A percentile compares a stretch with the other conserved stretches of the same genome.
Evolutionary conservation across 192 early-diverging fungal genomes (phyloP).

Genomic region (Coemansia sp.): DNA sequence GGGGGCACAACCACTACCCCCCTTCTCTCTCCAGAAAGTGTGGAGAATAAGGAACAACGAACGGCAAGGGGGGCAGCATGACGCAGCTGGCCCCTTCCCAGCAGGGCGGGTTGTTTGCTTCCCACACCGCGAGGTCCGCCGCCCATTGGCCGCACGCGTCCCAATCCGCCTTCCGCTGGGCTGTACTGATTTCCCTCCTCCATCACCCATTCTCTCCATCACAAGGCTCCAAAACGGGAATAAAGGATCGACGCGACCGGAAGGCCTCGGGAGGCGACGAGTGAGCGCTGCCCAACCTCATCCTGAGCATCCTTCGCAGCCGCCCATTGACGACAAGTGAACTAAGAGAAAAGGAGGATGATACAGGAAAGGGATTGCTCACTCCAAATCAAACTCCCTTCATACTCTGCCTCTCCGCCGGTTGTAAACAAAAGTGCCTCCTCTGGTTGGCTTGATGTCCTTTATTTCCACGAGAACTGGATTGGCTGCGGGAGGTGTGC

Average conservation of each 20-base stretch:
- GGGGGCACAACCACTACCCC: neutral
- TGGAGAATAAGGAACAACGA: neutral
- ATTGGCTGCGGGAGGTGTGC: neutral
- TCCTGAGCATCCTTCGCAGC: neutral
- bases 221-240: neutral
- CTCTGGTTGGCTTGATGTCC: neutral
- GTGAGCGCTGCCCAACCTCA: neutral
- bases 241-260: slow-evolving; percentile 1
- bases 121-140: slow-evolving; percentile 3
- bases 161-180: neutral
- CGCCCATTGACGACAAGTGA: neutral
- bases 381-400: neutral
- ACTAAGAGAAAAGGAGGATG: neutral
- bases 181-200: slow-evolving; percentile 1
- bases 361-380: neutral
- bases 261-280: neutral
- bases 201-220: neutral
- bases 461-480: neutral
- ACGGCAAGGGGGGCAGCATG: neutral
- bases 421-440: neutral
- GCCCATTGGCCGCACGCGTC: slow-evolving; percentile 3
- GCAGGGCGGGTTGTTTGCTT: slow-evolving; percentile 4
- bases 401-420: neutral
- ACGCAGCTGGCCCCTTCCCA: slow-evolving; percentile 1
- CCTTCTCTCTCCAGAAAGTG: neutral